Evolutionary conservation across 2,329 filamentous ascomycete genomes (phyloP), one percentile per base, ranked within the genome.

Genomic region (Aureobasidium sp.): DNA sequence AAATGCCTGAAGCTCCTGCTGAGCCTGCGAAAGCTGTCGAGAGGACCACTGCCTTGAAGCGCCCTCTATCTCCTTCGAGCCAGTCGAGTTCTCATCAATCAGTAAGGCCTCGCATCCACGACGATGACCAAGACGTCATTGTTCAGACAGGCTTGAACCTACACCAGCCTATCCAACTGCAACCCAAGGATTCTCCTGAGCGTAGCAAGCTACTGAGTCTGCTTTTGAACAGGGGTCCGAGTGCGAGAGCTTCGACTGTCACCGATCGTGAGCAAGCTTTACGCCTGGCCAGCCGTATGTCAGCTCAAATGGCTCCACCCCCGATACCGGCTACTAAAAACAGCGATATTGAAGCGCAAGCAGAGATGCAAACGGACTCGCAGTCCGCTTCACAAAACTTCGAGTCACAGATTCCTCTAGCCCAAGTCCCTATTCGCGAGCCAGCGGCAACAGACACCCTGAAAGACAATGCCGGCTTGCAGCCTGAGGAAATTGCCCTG

Each of bases 91-190:
- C 55, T 19, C 31, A 59, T 49, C 54, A 42, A 37, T 38, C 13
- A 1, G 54, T 47, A 8, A 37, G 33, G 13, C 54, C 29, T 47
- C 54, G 54, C 21, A 27, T 38, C 3, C 7, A 33, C 3, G 4
- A 42, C 2, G 43, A 50, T 17, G 45, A 59, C 4, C 66, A 70
- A 40, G 69, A 68, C 2, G 66, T 65, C 47, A 63, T 68, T 29
- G 47, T 69, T 4, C 62, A 66, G 40, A 40, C 47, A 33, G 69
- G 69, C 8, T 45, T 69, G 23, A 70, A 70, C 54, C 64, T 70
- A 10, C 54, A 66, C 6, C 58, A 57, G 10, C 69, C 68, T 21
- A 25, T 65, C 15, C 60, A 43, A 27, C 42, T 64, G n/a, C 19
- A 33, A 42, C 7, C 49, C 5, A 57, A 33, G 27, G 21, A 35